These are phyloP conservation scores for Calonectria naviculata DNA, from an alignment of 2,329 filamentous ascomycete genomes.

Conservation along the genomic window DNA sequence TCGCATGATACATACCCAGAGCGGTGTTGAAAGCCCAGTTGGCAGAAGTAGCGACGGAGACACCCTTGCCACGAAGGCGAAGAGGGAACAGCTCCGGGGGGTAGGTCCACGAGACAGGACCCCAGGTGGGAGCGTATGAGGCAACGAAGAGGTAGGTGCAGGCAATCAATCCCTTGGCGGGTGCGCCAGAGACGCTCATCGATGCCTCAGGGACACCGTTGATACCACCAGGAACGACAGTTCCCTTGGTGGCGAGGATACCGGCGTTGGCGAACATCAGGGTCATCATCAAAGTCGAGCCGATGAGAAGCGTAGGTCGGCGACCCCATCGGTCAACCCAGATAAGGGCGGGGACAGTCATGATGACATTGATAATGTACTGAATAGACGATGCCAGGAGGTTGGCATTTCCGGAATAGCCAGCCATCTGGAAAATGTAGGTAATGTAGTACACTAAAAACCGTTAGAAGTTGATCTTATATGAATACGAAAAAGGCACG, in stretches of 20 bases:
- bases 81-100: conserved; percentile 66
- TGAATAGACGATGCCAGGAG: conserved; percentile 66
- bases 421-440: conserved; percentile 53
- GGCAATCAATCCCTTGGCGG: conserved; percentile 72
- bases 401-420: conserved; percentile 57
- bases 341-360: conserved; percentile 81
- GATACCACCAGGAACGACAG: conserved; percentile 54
- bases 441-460: conserved; percentile 69
- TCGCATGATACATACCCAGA: conserved; percentile 38
- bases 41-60: conserved; percentile 59
- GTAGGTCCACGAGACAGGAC: conserved; percentile 64
- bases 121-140: conserved; percentile 56
- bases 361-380: conserved; percentile 81
- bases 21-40: conserved; percentile 56
- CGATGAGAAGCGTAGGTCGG: conserved; percentile 73
- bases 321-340: conserved; percentile 83
- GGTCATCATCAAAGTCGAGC: conserved; percentile 72
- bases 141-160: conserved; percentile 75
- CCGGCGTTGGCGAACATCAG: conserved; percentile 68
- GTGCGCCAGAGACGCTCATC: conserved; percentile 55
- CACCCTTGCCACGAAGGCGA: conserved; percentile 61
- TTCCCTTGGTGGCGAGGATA: conserved; percentile 60
- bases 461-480: neutral
- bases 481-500: neutral
- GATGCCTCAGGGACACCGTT: conserved; percentile 59